Evolutionary conservation across 179 eudicot species (phyloP), one percentile per base, ranked within the genome.

Genomic region (Vitellaria paradoxa): DNA sequence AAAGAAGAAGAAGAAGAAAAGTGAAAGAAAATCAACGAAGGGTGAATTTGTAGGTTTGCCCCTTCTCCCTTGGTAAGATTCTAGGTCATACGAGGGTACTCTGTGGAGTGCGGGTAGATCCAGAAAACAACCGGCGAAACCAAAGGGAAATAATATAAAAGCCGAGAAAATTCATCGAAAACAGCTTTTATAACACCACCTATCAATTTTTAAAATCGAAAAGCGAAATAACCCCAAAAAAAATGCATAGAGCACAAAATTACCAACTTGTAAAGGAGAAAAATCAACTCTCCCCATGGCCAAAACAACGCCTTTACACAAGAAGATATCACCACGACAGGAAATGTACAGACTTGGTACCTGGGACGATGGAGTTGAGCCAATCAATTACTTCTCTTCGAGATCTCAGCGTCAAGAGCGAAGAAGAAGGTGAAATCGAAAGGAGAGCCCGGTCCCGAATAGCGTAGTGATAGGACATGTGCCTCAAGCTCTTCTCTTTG

Each of bases 401-500:
- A 18, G 89, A 85, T 73, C 83, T 85, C 21, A 87, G 84, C 85
- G 85, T 90, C 59, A 66, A 66, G 64, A 62, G 13, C 14, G 72
- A 57, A 13, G 80, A 68, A 26, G 76, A 52, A n/a, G 76, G 49
- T 8, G 30, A 55, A 18, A 66, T 52, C 72, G 55, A 47, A n/a
- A 82, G 56, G 9, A 82, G 63, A 56, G 82, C 81, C 0, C 85
- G 72, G 20, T 69, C 75, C 4, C 66, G 84, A 72, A 74, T 71
- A 37, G 74, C 77, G 76, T 77, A 85, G 40, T 52, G 84, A 80
- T 86, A 93, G 23, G 87, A 76, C 83, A 87, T 82, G 73, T 84
- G 90, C 71, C 87, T 80, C 40, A 80, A 79, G 46, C 84, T 88
- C 84, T 86, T 89, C 81, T 94, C 93, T 80, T 88, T 92, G 0